Evolutionary conservation across 2,329 filamentous ascomycete genomes (phyloP), one percentile per base, ranked within the genome.

Genomic region (Ramularia collo-cygni): DNA sequence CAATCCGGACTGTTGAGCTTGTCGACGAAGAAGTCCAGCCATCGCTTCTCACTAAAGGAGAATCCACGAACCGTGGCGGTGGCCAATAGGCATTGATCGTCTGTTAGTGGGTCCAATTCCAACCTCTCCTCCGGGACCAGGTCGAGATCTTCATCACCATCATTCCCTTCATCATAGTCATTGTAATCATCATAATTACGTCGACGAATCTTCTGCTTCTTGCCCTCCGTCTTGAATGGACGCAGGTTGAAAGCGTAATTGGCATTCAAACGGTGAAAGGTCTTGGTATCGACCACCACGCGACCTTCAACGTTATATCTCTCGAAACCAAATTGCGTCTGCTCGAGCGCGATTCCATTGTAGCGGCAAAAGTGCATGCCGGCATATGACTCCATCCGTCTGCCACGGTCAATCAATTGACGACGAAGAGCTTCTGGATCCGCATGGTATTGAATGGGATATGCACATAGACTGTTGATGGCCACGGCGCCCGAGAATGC

Each of bases 1-100:
- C 59, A 64, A 15, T 47, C 46, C 1, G 61, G 46, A 2, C 55
- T 47, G 1, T 39, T 30, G 2, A 65, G 49, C n/a, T 54, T 43
- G 30, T 61, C 54, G 30, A 65, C 38, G 44, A 58, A 61, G 48
- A 63, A 62, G 19, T 59, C 52, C 39, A 59, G 55, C 59, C 59
- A 63, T 16, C 53, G 43, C 37, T 64, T 64, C 39, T 54, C 48
- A 4, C 51, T 49, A 21, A 64, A 56, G 10, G 53, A 56, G 49
- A 55, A 64, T n/a, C 61, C 61, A 21, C 56, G 58, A 6, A 57
- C 54, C 32, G 50, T 57, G 10, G 60, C 57, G 18, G 52, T 57
- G n/a, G 58, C 57, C 2, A 62, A 51, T 5, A 59, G 44, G 37
- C 50, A 53, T 39, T 57, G 54, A 8, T 48, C 50, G 24, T 58